Base-by-base conservation (phyloP, 2,329 filamentous ascomycete species). In the Myriosclerotinia scirpicola region DNA sequence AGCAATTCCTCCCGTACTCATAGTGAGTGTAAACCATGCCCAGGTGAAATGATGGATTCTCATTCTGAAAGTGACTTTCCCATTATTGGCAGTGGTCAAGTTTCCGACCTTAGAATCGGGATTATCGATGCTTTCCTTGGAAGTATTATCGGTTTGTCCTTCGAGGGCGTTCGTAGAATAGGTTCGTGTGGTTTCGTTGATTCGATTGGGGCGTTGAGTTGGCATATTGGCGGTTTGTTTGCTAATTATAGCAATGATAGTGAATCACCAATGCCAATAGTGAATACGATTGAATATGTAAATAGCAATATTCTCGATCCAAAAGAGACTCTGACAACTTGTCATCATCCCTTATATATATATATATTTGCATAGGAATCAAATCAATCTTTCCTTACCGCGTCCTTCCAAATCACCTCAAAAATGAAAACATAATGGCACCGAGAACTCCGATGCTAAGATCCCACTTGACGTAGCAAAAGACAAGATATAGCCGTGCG, bases 1-100 rank as follows among this genome's bases (percentile, higher is more conserved):
- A 0, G 89, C 85, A 1, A 93, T 77, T 0, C 89, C 89, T 44
- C 90, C 90, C 0, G 89, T 91, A 58, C 87, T 90, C 90, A 92
- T 92, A 2, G 88, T 88, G 42, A 87, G 80, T 1, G 89, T 90
- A 77, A 88, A 93, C 89, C 89, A 92, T 12, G 71, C 72, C 67
- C 72, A 69, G 22, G 72, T 74, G 46, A 73, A 73, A 60, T 73
- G 72, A 53, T 73, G 68, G 40, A 75, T 68, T 5, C 73, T 68
- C 55, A 72, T 69, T 46, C 71, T 60, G 26, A 71, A 52, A 3
- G 66, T 67, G 6, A 74, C 46, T 46, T 71, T 67, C 14, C 67
- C 68, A 67, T 67, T 34, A 6, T 58, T 44, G 55, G 64, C 22
- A 67, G 55, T 1, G 54, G 69, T n/a, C 54, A 36, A 44, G 67